Evolutionary conservation across 1,284 basidiomycete species (phyloP).

Genomic region (Cryptococcus sp.): DNA sequence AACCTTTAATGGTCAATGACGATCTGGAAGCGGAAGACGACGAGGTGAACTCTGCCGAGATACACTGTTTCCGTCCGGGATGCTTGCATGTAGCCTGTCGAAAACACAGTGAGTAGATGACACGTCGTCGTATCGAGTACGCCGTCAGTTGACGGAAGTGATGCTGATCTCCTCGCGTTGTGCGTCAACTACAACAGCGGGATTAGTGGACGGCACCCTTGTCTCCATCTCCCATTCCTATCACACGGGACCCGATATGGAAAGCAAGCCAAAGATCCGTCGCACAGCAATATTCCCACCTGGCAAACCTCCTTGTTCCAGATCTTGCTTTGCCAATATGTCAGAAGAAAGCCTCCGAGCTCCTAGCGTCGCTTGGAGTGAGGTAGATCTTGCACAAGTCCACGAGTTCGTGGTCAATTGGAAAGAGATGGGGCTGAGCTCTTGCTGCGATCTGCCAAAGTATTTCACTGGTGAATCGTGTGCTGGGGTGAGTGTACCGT

Average conservation of each 20-base stretch:
- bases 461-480: not conserved
- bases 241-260: too few species aligned
- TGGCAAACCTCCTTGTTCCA: too few species aligned
- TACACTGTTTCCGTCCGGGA: conserved; percentile 7
- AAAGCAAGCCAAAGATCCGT: too few species aligned
- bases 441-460: not conserved
- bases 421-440: too few species aligned
- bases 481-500: not conserved
- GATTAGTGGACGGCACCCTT: not conserved
- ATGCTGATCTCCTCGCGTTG: not conserved
- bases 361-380: too few species aligned
- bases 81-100: conserved; percentile 12
- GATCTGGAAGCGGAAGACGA: conserved; percentile 4
- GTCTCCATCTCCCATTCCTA: not conserved
- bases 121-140: too few species aligned
- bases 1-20: conserved; percentile 1
- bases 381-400: too few species aligned
- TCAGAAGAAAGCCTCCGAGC: too few species aligned
- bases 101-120: conserved; percentile 13
- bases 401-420: too few species aligned
- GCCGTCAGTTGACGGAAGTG: too few species aligned
- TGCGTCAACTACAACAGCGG: not conserved
- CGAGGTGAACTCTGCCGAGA: not conserved
- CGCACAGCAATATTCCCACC: too few species aligned
- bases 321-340: too few species aligned